These are phyloP conservation scores for Anethum foeniculum DNA, from an alignment of 140 eudicot species.

Conservation along the genomic window DNA sequence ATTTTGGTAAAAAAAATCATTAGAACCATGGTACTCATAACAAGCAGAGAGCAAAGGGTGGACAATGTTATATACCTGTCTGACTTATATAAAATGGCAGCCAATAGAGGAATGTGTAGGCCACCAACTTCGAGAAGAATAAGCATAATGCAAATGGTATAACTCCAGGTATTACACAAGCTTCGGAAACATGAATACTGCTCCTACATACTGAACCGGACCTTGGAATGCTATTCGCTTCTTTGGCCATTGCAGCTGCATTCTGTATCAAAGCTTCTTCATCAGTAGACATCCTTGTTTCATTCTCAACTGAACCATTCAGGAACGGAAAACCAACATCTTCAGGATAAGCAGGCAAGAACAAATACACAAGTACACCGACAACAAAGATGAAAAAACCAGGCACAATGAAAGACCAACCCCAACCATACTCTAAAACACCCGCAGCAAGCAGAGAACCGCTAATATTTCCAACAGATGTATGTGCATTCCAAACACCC, in stretches of 20 bases:
- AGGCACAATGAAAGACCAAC: conserved; percentile 82
- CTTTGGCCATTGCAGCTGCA: conserved; percentile 11
- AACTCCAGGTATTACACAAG: conserved; percentile 86
- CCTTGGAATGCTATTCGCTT: background rate
- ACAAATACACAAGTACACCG: conserved; percentile 60
- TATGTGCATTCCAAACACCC: conserved; percentile 98
- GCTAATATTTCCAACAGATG: conserved; percentile 79
- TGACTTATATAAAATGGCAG: conserved; percentile 88
- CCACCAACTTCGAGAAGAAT: conserved; percentile 87
- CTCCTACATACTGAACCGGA: conserved; percentile 29
- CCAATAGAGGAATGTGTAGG: conserved; percentile 92
- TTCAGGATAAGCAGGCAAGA: conserved; percentile 89
- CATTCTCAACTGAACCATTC: conserved; percentile 26
- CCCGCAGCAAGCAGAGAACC: conserved; percentile 83
- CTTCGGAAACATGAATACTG: conserved; percentile 58
- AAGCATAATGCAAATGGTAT: conserved; percentile 87
- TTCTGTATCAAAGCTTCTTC: conserved; percentile 38
- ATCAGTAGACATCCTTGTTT: conserved; percentile 20
- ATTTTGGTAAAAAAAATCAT: background rate
- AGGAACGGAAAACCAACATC: conserved; percentile 65
- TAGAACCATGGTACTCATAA: background rate
- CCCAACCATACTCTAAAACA: conserved; percentile 88
- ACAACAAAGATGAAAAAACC: conserved; percentile 50
- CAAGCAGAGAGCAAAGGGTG: background rate
- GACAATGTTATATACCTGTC: conserved; percentile 41